These are phyloP conservation scores for Mycena vitilis DNA, from an alignment of 768 basidiomycete species.

Conservation along the genomic window DNA sequence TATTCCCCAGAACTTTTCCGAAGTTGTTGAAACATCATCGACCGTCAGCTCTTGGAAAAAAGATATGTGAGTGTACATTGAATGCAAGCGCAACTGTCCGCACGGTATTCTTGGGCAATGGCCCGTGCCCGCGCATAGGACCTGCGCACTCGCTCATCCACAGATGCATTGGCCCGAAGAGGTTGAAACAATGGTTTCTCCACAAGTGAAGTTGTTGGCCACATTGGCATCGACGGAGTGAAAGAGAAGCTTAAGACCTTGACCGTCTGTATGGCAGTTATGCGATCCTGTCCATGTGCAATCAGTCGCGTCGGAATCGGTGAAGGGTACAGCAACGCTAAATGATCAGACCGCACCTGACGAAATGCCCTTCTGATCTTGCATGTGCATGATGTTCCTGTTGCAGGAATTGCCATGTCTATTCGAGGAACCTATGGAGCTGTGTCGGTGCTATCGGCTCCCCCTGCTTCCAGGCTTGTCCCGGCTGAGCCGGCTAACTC, in stretches of 20 bases:
- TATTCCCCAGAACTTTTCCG: constrained; percentile 39
- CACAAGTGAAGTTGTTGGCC: neutral
- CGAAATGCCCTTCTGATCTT: neutral
- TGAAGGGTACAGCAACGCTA: neutral
- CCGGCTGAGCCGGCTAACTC: too few species aligned
- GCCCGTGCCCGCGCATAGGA: constrained; percentile 9
- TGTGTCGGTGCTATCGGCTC: too few species aligned
- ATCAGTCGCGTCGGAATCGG: neutral
- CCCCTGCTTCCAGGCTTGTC: too few species aligned
- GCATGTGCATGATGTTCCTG: too few species aligned
- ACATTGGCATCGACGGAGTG: neutral
- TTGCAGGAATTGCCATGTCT: too few species aligned
- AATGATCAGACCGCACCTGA: neutral
- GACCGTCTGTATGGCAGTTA: neutral
- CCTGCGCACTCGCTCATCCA: neutral
- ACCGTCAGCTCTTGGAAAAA: constrained; percentile 41
- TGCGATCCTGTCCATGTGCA: neutral
- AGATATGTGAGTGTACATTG: neutral
- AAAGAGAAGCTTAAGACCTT: neutral
- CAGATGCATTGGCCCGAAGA: neutral
- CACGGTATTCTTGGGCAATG: constrained; percentile 13
- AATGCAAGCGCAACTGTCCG: neutral
- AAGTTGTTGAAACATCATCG: constrained; percentile 44
- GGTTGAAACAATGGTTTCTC: constrained; percentile 8
- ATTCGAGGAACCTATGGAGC: too few species aligned